Evolutionary conservation across 495 filamentous ascomycete genomes (phyloP).

Genomic region (Penicillium goetzii): DNA sequence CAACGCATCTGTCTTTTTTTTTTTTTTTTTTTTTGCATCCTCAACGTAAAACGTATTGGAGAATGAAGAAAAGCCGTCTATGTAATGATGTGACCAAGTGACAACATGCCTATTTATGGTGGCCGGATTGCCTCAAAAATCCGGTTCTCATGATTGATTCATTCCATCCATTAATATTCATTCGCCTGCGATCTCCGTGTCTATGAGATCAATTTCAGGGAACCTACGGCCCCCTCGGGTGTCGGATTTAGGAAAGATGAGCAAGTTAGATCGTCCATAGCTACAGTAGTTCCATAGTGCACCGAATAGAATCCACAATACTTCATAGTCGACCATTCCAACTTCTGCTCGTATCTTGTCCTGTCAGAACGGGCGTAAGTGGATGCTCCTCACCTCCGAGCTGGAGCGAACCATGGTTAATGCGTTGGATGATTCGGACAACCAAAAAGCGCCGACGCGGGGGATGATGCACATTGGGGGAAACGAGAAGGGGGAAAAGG

Average conservation of each 20-base stretch:
- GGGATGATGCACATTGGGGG: slow-evolving; percentile 11
- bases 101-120: background rate
- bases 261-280: background rate
- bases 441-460: slow-evolving; percentile 10
- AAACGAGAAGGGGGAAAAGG: background rate
- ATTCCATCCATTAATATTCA: background rate
- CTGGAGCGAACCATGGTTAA: slow-evolving; percentile 26
- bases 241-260: background rate
- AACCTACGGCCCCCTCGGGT: background rate
- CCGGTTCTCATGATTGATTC: slow-evolving; percentile 9
- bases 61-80: background rate
- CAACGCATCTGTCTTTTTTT: slow-evolving; percentile 24
- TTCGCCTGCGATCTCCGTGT: background rate
- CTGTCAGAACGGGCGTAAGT: slow-evolving; percentile 1
- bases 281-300: background rate
- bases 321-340: background rate
- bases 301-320: background rate
- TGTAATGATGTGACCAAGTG: slow-evolving; percentile 2
- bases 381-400: slow-evolving; percentile 11
- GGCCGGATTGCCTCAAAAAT: background rate
- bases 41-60: background rate
- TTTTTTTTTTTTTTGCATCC: background rate
- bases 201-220: background rate
- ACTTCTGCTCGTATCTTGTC: background rate
- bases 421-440: background rate